Evolutionary conservation across 495 filamentous ascomycete species (phyloP), one percentile per base, ranked within the genome.

Genomic region (Jackrogersella minutella): DNA sequence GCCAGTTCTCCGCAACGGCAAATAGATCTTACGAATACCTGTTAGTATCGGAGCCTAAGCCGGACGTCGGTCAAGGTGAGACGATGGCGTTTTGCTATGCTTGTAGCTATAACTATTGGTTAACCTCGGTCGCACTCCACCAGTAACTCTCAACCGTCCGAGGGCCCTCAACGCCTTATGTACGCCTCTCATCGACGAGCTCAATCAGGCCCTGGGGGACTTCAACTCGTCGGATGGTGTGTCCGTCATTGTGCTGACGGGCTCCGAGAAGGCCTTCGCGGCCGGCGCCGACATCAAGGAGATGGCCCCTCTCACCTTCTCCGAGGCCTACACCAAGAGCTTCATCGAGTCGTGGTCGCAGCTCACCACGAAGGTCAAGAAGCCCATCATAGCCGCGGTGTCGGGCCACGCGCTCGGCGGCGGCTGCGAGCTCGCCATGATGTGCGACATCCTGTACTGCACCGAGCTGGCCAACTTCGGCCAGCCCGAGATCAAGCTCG

Each of bases 261-360:
- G 95, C 47, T 91, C 86, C 62, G 84, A 90, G 54, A 90, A 88
- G 73, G 92, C 94, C 41, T 99, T 99, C 76, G 95, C 95, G 2
- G 95, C 95, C 62, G 95, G 95, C 57, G 95, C 95, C 59, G 95
- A 99, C 79, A 99, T 99, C 79, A 97, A 97, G 78, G 95, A 99
- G 81, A 99, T 99, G 95, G 88, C 90, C 36, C 86, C 91, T 50
- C 85, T 97, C 3, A 93, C 87, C 70, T 99, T 98, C 82, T 84
- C 88, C 51, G 74, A 86, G 53, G 95, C 95, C 44, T 97, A 95
- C 84, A 88, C 83, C 17, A 84, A 75, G 62, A 91, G 94, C 76
- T 98, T 98, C 80, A 97, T 98, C 79, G 91, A 95, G 73, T 84
- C 86, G 33, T 99, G 95, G 95, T 96, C 92, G 22, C 80, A 87